Conservation (phyloP, 1,284 basidiomycete genomes). For the Malassezia equina region DNA sequence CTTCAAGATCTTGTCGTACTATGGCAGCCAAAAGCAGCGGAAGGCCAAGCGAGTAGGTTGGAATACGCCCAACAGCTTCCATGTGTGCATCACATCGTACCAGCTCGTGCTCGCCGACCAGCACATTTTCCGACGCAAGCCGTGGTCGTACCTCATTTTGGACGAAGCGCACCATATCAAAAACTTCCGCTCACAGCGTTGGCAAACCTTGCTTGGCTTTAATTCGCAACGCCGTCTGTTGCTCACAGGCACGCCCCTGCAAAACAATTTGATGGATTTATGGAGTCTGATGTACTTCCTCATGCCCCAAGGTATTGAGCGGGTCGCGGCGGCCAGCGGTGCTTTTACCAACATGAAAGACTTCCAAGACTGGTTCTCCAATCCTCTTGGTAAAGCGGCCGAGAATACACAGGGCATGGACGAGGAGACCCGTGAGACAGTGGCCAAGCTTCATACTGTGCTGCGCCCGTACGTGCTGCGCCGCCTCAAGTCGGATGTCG, state of each 20-base stretch:
- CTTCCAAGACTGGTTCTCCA: conserved; percentile 93
- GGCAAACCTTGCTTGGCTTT: conserved; percentile 91
- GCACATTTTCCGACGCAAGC: conserved; percentile 85
- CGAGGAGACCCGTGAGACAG: conserved; percentile 75
- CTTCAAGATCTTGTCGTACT: conserved; percentile 82
- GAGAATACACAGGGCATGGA: conserved; percentile 71
- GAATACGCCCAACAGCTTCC: conserved; percentile 84
- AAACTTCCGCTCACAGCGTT: conserved; percentile 88
- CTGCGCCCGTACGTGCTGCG: conserved; percentile 87
- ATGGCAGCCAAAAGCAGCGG: conserved; percentile 78
- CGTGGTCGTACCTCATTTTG: conserved; percentile 92
- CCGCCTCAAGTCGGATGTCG: conserved; percentile 86
- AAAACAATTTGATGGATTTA: conserved; percentile 89
- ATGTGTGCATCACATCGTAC: conserved; percentile 92
- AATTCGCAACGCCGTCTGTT: conserved; percentile 76
- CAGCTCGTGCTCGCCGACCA: conserved; percentile 80
- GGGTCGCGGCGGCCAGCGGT: conserved; percentile 51
- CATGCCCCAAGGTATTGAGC: conserved; percentile 63
- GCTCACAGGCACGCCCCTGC: conserved; percentile 83
- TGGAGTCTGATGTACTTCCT: conserved; percentile 92
- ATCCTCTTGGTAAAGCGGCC: conserved; percentile 74
- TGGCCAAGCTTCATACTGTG: conserved; percentile 80
- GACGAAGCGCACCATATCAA: conserved; percentile 99
- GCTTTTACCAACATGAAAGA: conserved; percentile 87
- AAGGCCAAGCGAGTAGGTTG: conserved; percentile 88